A percentile compares a stretch with the other conserved stretches of the same genome.
Evolutionary conservation across 768 basidiomycete species (phyloP).

Genomic region (Leccinum truebloodii): DNA sequence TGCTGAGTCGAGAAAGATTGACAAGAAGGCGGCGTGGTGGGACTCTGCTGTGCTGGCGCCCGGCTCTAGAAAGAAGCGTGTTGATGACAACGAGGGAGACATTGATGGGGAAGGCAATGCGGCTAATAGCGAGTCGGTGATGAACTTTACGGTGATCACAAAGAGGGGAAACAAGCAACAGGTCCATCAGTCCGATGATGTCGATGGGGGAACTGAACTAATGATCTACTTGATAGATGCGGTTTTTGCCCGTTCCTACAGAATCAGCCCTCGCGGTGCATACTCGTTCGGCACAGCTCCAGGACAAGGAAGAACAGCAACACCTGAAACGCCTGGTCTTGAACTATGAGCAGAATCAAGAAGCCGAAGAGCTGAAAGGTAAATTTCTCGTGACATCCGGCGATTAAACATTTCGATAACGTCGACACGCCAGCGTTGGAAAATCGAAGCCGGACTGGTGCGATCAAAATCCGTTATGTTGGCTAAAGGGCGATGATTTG

Average conservation of each 20-base stretch:
- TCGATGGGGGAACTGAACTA: constrained; percentile 11
- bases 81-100: constrained; percentile 59
- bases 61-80: constrained; percentile 62
- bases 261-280: constrained; percentile 88
- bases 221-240: constrained; percentile 49
- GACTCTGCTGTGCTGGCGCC: constrained; percentile 81
- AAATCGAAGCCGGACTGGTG: constrained; percentile 62
- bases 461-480: constrained; percentile 76
- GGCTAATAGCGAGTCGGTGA: constrained; percentile 43
- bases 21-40: constrained; percentile 89
- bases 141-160: constrained; percentile 92
- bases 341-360: constrained; percentile 88
- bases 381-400: not conserved
- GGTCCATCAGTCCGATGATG: constrained; percentile 41
- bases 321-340: constrained; percentile 94
- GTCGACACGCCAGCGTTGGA: constrained; percentile 53
- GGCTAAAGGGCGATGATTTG: constrained; percentile 44
- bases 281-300: constrained; percentile 86
- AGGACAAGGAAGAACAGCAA: constrained; percentile 95
- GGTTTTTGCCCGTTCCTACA: constrained; percentile 87
- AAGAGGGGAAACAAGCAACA: constrained; percentile 94
- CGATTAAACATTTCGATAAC: constrained; percentile 1
- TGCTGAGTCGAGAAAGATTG: constrained; percentile 78
- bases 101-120: constrained; percentile 39
- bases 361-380: constrained; percentile 83